These are phyloP conservation scores for Coemansia asiatica DNA, from an alignment of 192 early-diverging fungal genomes.

Conservation along the genomic window DNA sequence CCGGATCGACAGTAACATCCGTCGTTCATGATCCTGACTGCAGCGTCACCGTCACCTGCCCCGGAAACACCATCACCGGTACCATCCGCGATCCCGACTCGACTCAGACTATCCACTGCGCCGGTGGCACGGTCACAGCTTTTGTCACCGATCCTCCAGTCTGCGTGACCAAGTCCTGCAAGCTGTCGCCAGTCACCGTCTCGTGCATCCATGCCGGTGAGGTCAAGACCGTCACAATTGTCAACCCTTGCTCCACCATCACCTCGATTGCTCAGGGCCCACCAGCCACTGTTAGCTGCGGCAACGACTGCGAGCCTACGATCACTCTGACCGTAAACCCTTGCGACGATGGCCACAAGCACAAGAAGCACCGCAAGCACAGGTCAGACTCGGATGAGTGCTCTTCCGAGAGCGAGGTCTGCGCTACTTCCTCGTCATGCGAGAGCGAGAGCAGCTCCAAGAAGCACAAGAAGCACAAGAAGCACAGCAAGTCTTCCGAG, in stretches of 20 bases:
- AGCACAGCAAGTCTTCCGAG: conserved; percentile 20
- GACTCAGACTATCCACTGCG: conserved; percentile 36
- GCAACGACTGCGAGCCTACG: conserved; percentile 40
- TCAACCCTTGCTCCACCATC: conserved; percentile 40
- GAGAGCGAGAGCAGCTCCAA: conserved; percentile 15
- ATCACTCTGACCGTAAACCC: conserved; percentile 52
- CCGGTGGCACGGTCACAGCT: conserved; percentile 24
- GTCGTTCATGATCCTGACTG: conserved; percentile 35
- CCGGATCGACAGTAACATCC: conserved; percentile 30
- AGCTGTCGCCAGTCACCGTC: conserved; percentile 47
- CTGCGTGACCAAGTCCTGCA: conserved; percentile 45
- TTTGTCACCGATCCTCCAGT: conserved; percentile 30
- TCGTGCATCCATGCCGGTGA: conserved; percentile 48
- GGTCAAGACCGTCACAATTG: conserved; percentile 46
- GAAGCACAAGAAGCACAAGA: conserved; percentile 32
- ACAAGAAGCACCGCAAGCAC: conserved; percentile 34
- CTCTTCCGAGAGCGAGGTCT: conserved; percentile 16
- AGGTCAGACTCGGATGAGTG: conserved; percentile 18
- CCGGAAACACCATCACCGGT: conserved; percentile 28
- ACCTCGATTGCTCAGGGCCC: conserved; percentile 35
- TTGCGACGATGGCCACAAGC: conserved; percentile 25
- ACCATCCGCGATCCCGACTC: conserved; percentile 33
- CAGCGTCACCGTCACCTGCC: conserved; percentile 23
- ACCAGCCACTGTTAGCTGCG: conserved; percentile 27
- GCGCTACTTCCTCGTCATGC: conserved; percentile 11